A percentile compares a stretch with the other conserved stretches of the same genome.
Conservation (phyloP, 805 yeast genomes). For the Candida loeiensis region DNA sequence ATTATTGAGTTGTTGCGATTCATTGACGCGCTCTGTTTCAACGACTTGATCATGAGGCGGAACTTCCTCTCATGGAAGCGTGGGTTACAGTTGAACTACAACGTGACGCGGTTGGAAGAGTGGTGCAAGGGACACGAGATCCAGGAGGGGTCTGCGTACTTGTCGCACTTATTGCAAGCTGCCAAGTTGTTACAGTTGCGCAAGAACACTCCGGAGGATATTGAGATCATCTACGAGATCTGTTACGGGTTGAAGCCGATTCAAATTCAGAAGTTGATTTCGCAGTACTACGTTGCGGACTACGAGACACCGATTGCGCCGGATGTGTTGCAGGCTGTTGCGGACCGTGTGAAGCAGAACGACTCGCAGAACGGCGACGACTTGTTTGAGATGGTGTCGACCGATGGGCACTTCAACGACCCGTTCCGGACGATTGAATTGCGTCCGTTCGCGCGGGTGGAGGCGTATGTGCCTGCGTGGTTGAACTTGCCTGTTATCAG, state of each 20-base stretch:
- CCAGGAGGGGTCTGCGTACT: constrained; percentile 78
- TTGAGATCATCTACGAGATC: constrained; percentile 87
- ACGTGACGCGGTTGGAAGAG: constrained; percentile 93
- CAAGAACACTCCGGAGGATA: constrained; percentile 84
- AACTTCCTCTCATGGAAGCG: constrained; percentile 96
- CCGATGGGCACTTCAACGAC: constrained; percentile 75
- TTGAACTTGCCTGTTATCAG: constrained; percentile 84
- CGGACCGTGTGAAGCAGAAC: constrained; percentile 66
- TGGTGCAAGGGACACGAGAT: constrained; percentile 96
- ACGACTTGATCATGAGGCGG: constrained; percentile 91
- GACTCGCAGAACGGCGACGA: constrained; percentile 54
- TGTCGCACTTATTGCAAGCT: constrained; percentile 86
- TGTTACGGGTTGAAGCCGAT: constrained; percentile 91
- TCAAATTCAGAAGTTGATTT: constrained; percentile 89
- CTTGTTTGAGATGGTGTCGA: constrained; percentile 65
- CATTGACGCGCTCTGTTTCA: constrained; percentile 91
- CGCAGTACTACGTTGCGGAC: constrained; percentile 88
- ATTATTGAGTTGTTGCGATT: constrained; percentile 77
- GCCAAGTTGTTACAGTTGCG: constrained; percentile 89
- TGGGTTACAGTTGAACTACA: constrained; percentile 93
- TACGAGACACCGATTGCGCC: constrained; percentile 90
- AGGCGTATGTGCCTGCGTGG: constrained; percentile 94
- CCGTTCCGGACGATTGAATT: constrained; percentile 74
- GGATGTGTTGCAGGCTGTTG: constrained; percentile 74
- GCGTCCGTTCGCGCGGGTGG: constrained; percentile 75